Conservation (phyloP, 164 flowering plant genomes). For the Tetrastigma voinierianum region DNA sequence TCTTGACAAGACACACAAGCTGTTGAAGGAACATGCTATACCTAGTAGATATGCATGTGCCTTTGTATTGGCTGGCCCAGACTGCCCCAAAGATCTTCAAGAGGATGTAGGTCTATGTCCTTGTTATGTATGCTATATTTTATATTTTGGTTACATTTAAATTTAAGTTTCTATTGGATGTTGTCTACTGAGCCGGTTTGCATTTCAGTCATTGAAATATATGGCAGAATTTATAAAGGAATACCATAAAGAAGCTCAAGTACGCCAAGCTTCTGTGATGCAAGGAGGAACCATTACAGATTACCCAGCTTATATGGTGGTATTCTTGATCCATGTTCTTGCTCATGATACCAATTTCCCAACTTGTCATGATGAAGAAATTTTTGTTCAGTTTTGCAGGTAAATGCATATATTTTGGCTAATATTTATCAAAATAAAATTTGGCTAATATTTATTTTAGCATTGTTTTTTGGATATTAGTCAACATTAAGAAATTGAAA, state of each 20-base stretch:
- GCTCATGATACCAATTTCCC: constrained; percentile 77
- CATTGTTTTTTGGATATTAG: neutral
- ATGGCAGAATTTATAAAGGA: constrained; percentile 67
- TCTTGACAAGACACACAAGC: constrained; percentile 59
- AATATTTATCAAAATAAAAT: no score
- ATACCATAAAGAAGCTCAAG: constrained; percentile 45
- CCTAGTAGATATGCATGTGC: constrained; percentile 88
- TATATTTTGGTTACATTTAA: constrained; percentile 2
- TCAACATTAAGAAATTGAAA: neutral
- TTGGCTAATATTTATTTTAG: neutral
- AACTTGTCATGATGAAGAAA: constrained; percentile 48
- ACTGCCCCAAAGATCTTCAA: constrained; percentile 47
- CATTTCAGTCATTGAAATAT: constrained; percentile 57
- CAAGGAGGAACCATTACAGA: constrained; percentile 45
- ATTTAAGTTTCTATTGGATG: neutral
- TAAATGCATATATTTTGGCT: constrained; percentile 16
- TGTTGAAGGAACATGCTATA: constrained; percentile 53
- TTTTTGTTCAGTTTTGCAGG: constrained; percentile 66
- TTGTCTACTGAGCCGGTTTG: constrained; percentile 12
- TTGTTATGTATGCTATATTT: neutral
- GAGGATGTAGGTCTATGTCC: constrained; percentile 43
- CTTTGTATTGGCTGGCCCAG: constrained; percentile 66
- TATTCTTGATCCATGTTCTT: constrained; percentile 78
- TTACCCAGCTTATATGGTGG: constrained; percentile 65
- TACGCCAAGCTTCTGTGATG: constrained; percentile 26